Percentiles rank a stretch among this genome's conserved stretches.
phyloP scores from a whole-genome alignment of 148 eudicot genomes.

The Fagopyrum homotropicum region DNA sequence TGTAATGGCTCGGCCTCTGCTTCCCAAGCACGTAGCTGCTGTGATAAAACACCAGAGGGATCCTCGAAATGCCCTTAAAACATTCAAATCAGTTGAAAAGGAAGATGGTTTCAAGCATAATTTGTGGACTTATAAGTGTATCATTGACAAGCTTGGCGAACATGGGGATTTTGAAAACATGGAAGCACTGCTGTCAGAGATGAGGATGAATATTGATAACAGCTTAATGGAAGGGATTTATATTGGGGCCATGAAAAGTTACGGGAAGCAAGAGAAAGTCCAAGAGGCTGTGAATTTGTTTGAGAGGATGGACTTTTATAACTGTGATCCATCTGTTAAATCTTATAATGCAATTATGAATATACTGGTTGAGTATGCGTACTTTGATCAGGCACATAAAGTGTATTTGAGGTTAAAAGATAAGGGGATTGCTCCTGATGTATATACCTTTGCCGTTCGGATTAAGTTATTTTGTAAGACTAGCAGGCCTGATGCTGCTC shows the following conservation, averaged over 20 bases:
- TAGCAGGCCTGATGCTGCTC: constrained; percentile 59
- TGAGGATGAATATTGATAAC: constrained; percentile 57
- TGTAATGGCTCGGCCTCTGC: constrained; percentile 55
- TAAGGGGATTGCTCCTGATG: constrained; percentile 67
- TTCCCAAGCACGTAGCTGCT: constrained; percentile 87
- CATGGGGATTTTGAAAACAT: constrained; percentile 70
- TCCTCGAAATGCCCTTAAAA: constrained; percentile 78
- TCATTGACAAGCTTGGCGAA: constrained; percentile 72
- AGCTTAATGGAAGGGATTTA: constrained; percentile 69
- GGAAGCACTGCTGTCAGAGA: constrained; percentile 63
- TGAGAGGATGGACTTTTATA: constrained; percentile 94
- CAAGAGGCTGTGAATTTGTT: constrained; percentile 84
- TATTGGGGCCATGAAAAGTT: constrained; percentile 68
- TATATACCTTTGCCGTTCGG: constrained; percentile 73
- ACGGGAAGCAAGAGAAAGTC: constrained; percentile 70
- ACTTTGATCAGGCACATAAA: constrained; percentile 81
- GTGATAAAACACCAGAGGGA: constrained; percentile 75
- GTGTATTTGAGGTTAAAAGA: constrained; percentile 84
- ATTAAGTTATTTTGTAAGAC: constrained; percentile 88
- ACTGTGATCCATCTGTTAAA: constrained; percentile 58
- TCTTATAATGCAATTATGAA: constrained; percentile 83
- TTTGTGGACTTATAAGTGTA: constrained; percentile 55
- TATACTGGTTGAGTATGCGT: constrained; percentile 61
- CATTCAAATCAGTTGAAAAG: constrained; percentile 61
- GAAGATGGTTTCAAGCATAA: constrained; percentile 78